Evolutionary conservation across 169 alveolate species (phyloP).

Genomic region (Plasmodium sp.): DNA sequence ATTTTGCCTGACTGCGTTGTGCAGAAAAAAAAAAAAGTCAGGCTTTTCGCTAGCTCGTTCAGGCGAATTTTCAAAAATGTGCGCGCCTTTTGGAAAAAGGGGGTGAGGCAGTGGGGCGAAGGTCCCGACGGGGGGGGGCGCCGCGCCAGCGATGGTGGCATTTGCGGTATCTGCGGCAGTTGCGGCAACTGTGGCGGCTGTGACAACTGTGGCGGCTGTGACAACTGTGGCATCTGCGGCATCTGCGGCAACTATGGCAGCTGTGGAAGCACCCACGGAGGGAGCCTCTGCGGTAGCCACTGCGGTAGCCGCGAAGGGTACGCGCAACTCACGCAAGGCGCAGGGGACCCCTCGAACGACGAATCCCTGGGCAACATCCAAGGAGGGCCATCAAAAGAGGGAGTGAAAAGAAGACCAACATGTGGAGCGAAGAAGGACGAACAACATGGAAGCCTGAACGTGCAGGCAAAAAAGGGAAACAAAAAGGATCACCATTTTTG

Average conservation of each 20-base stretch:
- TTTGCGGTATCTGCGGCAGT: too few species aligned
- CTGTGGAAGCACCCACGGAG: background rate
- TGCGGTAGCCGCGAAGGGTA: background rate
- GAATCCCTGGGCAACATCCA: background rate
- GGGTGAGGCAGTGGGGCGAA: background rate
- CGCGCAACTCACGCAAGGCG: background rate
- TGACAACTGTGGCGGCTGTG: background rate
- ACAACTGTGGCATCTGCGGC: background rate
- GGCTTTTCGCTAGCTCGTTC: background rate
- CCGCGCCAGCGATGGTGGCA: background rate
- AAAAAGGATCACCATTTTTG: background rate
- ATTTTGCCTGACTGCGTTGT: conserved; percentile 63
- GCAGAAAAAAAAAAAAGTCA: conserved; percentile 4
- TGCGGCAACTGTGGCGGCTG: background rate
- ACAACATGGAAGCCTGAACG: conserved; percentile 53
- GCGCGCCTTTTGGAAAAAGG: conserved; percentile 38
- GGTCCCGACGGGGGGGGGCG: background rate
- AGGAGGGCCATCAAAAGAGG: background rate
- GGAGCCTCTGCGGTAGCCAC: background rate
- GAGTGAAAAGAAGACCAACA: conserved; percentile 59
- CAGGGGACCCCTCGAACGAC: background rate
- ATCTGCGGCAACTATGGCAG: background rate
- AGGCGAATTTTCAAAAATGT: background rate
- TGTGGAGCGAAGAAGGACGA: conserved; percentile 53
- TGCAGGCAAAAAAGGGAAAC: background rate